Evolutionary conservation across 257 asterid genomes (phyloP).

Genomic region (Nemophila menziesii): DNA sequence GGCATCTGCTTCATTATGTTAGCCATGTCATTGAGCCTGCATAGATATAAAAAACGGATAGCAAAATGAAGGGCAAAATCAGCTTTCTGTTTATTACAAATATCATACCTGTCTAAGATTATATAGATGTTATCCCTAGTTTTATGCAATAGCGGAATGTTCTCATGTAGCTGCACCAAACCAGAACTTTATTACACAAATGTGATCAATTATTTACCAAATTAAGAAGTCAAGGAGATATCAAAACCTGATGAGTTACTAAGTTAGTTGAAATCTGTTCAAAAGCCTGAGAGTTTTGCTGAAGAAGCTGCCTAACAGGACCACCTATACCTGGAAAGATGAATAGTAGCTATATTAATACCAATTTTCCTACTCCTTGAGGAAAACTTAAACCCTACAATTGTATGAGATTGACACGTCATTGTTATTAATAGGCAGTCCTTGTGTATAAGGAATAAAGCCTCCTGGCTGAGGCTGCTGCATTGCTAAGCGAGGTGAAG

Average conservation of each 20-base stretch:
- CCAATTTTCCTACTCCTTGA: slow-evolving; percentile 1
- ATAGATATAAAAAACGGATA: not conserved
- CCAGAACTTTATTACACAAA: not conserved
- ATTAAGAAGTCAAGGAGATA: not conserved
- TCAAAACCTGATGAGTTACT: slow-evolving; percentile 43
- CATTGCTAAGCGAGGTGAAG: slow-evolving; percentile 36
- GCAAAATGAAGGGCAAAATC: not conserved
- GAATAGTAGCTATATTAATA: not conserved
- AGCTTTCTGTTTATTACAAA: no score
- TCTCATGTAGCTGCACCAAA: slow-evolving; percentile 47
- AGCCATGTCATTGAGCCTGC: slow-evolving; percentile 56
- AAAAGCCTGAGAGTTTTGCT: slow-evolving; percentile 57
- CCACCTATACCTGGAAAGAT: slow-evolving; percentile 30
- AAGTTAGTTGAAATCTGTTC: slow-evolving; percentile 64
- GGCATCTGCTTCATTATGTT: slow-evolving; percentile 50
- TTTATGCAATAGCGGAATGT: slow-evolving; percentile 54
- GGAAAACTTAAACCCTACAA: slow-evolving; percentile 32
- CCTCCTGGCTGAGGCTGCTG: no score
- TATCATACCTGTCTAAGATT: slow-evolving; percentile 46
- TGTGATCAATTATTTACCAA: not conserved
- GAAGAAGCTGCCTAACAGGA: slow-evolving; percentile 50
- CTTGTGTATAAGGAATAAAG: slow-evolving; percentile 32
- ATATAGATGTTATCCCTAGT: slow-evolving; percentile 68
- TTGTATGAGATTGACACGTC: slow-evolving; percentile 32
- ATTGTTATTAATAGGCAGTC: slow-evolving; percentile 33